Percentiles rank a stretch among this genome's conserved stretches.
These are phyloP conservation scores for Populus hybrid DNA, from an alignment of 441 rosid genomes.

Conservation along the genomic window DNA sequence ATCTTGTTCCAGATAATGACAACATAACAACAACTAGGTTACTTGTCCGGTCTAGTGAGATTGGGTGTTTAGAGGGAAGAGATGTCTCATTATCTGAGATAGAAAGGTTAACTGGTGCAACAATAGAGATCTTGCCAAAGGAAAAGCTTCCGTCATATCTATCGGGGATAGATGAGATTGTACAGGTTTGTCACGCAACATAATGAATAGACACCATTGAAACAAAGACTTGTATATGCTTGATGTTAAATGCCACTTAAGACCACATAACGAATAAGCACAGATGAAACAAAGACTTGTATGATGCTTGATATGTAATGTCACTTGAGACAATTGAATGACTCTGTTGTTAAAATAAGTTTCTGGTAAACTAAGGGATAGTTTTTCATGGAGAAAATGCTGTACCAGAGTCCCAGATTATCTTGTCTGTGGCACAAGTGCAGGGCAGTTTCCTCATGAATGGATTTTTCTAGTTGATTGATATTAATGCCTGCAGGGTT, in stretches of 20 bases:
- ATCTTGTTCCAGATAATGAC: conserved; percentile 74
- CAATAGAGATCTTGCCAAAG: conserved; percentile 61
- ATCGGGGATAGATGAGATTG: conserved; percentile 62
- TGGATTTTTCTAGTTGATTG: neutral
- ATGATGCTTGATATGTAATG: neutral
- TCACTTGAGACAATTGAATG: neutral
- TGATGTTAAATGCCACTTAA: too few relatives aligned
- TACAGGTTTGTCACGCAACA: conserved; percentile 61
- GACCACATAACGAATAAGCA: neutral
- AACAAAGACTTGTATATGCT: too few relatives aligned
- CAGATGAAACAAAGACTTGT: neutral
- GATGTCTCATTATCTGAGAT: conserved; percentile 73
- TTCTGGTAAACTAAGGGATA: neutral
- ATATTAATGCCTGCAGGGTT: neutral
- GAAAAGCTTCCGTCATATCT: conserved; percentile 62
- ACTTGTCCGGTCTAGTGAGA: conserved; percentile 67
- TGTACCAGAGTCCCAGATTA: neutral
- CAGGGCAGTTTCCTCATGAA: neutral
- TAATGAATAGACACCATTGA: neutral
- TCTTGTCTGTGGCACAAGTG: neutral
- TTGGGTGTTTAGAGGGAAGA: conserved; percentile 80
- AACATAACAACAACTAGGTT: conserved; percentile 66
- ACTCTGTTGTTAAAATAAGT: neutral
- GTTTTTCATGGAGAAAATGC: neutral
- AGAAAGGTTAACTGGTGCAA: conserved; percentile 74